These are phyloP conservation scores for Lepiota brunneoincarnata DNA, from an alignment of 768 basidiomycete genomes.

Conservation along the genomic window DNA sequence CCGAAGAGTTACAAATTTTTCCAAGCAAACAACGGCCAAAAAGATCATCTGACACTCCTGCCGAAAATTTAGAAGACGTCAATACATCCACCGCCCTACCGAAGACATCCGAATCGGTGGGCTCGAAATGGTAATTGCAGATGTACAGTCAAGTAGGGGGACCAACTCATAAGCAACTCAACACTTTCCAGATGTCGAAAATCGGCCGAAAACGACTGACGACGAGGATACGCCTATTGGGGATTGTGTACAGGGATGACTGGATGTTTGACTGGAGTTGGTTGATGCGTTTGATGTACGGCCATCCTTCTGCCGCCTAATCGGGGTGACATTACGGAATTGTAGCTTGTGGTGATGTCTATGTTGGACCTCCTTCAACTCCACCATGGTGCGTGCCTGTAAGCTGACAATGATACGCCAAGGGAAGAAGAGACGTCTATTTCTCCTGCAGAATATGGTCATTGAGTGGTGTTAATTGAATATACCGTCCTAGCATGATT, in stretches of 20 bases:
- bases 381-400: too few species aligned
- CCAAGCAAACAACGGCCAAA: background rate
- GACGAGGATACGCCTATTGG: background rate
- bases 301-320: too few species aligned
- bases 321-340: background rate
- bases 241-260: background rate
- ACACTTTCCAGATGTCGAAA: background rate
- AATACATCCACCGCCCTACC: background rate
- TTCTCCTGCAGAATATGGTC: too few species aligned
- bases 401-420: too few species aligned
- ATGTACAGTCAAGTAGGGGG: background rate
- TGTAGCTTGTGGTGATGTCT: background rate
- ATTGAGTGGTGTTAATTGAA: too few species aligned
- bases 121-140: background rate
- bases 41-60: background rate
- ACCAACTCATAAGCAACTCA: background rate
- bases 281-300: constrained; percentile 2
- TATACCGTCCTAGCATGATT: too few species aligned
- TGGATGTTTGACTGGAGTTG: background rate
- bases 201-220: background rate
- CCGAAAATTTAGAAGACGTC: background rate
- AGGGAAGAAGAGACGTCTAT: too few species aligned
- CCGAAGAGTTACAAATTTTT: background rate
- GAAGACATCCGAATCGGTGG: constrained; percentile 2
- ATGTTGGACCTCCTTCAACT: too few species aligned